These are phyloP conservation scores for Epichloe glyceriae DNA, from an alignment of 2,329 filamentous ascomycete species.

Conservation along the genomic window DNA sequence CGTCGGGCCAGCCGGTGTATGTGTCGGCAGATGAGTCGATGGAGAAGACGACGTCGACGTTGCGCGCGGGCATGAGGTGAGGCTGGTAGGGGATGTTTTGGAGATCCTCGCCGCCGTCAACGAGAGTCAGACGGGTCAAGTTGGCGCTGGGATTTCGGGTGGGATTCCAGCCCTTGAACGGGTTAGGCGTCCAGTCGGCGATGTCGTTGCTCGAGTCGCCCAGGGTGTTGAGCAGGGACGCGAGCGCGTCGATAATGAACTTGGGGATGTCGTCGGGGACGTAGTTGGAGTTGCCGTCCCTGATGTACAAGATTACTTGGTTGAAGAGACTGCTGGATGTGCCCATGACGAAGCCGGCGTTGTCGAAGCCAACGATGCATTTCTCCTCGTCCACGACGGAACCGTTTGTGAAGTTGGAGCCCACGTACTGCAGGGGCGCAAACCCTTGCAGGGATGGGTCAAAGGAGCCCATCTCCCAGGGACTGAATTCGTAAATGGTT, in stretches of 20 bases:
- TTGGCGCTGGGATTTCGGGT: slow-evolving; percentile 29
- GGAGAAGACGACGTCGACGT: slow-evolving; percentile 50
- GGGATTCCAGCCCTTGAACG: slow-evolving; percentile 38
- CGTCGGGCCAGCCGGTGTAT: slow-evolving; percentile 44
- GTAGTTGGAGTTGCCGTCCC: slow-evolving; percentile 30
- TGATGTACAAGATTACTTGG: slow-evolving; percentile 54
- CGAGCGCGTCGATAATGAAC: slow-evolving; percentile 32
- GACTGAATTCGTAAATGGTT: slow-evolving; percentile 51
- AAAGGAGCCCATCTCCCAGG: slow-evolving; percentile 54
- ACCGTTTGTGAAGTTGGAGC: slow-evolving; percentile 43
- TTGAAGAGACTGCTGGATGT: slow-evolving; percentile 78
- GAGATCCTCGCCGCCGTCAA: slow-evolving; percentile 68
- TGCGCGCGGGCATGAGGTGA: slow-evolving; percentile 35
- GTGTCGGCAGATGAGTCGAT: slow-evolving; percentile 54
- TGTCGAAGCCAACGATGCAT: slow-evolving; percentile 57
- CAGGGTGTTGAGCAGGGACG: slow-evolving; percentile 38
- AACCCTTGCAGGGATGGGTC: slow-evolving; percentile 48
- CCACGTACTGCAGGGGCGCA: slow-evolving; percentile 45
- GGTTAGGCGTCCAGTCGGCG: slow-evolving; percentile 54
- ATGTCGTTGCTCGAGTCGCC: slow-evolving; percentile 57
- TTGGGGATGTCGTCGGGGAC: slow-evolving; percentile 34
- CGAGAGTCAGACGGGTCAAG: slow-evolving; percentile 49
- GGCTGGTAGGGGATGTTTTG: slow-evolving; percentile 71
- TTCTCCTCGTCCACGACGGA: slow-evolving; percentile 28
- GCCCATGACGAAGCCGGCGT: slow-evolving; percentile 67